phyloP scores from a whole-genome alignment of 2,329 filamentous ascomycete genomes.

The Phyllosticta capitalensis region DNA sequence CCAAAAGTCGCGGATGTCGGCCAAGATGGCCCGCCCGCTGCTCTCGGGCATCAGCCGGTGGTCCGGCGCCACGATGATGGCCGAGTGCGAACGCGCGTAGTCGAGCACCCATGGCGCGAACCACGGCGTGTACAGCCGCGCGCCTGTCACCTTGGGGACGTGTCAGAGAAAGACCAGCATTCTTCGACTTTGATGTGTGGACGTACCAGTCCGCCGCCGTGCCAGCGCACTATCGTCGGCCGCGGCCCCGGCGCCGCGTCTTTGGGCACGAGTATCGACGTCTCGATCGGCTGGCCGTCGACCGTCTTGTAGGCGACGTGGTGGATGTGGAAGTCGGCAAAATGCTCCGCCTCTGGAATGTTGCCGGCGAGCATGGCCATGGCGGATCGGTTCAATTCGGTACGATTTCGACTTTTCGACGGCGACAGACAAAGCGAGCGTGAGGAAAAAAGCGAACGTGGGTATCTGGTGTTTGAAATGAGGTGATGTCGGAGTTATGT shows the following conservation, averaged over 20 bases:
- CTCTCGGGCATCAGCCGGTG: constrained; percentile 45
- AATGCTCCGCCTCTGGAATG: constrained; percentile 7
- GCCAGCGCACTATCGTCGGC: constrained; percentile 33
- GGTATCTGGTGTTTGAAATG: no score
- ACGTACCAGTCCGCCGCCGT: constrained; percentile 35
- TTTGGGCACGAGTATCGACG: constrained; percentile 33
- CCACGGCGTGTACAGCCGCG: constrained; percentile 22
- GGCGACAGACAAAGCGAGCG: no score
- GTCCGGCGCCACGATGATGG: constrained; percentile 40
- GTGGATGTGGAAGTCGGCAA: constrained; percentile 31
- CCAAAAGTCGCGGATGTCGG: constrained; percentile 42
- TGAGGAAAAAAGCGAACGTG: no score
- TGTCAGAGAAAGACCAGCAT: not conserved
- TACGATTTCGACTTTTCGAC: no score
- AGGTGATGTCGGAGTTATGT: no score
- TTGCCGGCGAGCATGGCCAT: not conserved
- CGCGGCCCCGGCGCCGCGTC: constrained; percentile 19
- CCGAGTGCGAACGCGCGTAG: constrained; percentile 28
- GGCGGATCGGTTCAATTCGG: not conserved
- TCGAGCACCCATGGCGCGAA: constrained; percentile 27
- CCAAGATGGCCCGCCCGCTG: constrained; percentile 36
- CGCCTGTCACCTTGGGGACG: constrained; percentile 17
- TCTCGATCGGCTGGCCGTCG: constrained; percentile 26
- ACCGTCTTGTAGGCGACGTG: constrained; percentile 34
- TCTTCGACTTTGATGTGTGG: not conserved